Evolutionary conservation across 2,329 filamentous ascomycete species (phyloP).

Genomic region (Beauveria scarabaeidicola): DNA sequence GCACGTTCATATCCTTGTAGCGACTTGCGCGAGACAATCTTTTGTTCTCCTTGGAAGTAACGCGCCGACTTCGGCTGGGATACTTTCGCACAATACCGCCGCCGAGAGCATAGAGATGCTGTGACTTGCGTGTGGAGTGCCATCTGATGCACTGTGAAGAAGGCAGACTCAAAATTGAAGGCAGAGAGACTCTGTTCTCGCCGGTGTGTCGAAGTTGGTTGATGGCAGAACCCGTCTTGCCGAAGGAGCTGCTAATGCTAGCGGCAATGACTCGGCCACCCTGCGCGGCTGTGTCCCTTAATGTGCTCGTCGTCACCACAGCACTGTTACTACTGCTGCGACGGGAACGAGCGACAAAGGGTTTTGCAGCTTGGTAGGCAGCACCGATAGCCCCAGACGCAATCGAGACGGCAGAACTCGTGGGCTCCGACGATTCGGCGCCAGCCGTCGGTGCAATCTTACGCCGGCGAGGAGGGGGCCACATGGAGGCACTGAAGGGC

Average conservation of each 20-base stretch:
- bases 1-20: conserved; percentile 60
- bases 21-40: conserved; percentile 47
- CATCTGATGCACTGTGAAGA: conserved; percentile 55
- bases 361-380: conserved; percentile 59
- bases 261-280: conserved; percentile 64
- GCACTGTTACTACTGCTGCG: conserved; percentile 35
- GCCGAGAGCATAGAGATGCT: conserved; percentile 56
- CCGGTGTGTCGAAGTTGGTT: conserved; percentile 65
- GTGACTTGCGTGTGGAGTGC: conserved; percentile 53
- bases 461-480: conserved; percentile 65
- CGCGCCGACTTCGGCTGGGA: conserved; percentile 46
- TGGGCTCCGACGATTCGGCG: conserved; percentile 39
- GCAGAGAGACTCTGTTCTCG: conserved; percentile 66
- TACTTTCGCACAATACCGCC: conserved; percentile 60
- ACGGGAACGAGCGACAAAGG: conserved; percentile 46
- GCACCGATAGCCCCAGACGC: conserved; percentile 64
- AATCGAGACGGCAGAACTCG: conserved; percentile 53
- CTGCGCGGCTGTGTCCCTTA: conserved; percentile 57
- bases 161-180: conserved; percentile 44
- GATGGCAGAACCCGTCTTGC: conserved; percentile 61
- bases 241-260: conserved; percentile 65
- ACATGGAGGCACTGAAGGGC: conserved; percentile 72
- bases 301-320: conserved; percentile 30
- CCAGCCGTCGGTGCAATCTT: conserved; percentile 34
- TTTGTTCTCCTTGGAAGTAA: conserved; percentile 44